phyloP scores from a whole-genome alignment of 306 rosid species.

The Vigna mungo region DNA sequence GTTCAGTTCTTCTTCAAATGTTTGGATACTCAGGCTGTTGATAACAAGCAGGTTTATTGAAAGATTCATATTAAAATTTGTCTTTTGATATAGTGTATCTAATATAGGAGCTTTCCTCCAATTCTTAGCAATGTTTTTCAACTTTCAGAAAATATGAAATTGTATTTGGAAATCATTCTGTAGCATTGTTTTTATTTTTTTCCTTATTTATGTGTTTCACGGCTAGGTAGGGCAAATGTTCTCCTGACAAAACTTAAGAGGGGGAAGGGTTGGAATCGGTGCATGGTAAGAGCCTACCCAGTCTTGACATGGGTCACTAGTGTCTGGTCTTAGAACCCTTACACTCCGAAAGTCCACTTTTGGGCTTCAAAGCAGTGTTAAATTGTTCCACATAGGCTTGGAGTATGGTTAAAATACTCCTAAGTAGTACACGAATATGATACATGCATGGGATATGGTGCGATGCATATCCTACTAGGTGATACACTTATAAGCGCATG shows the following conservation, averaged over 20 bases:
- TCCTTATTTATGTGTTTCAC: neutral
- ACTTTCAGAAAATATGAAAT: neutral
- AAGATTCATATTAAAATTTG: neutral
- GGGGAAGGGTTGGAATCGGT: neutral
- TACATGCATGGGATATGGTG: no score
- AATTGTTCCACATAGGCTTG: neutral
- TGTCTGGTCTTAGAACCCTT: neutral
- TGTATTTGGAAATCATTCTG: slow-evolving; percentile 27
- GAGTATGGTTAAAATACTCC: neutral
- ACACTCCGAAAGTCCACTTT: no score
- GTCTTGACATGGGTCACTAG: neutral
- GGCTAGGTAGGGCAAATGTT: neutral
- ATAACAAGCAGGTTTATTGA: slow-evolving; percentile 83
- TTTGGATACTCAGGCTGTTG: slow-evolving; percentile 74
- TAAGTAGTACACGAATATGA: no score
- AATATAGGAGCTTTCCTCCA: slow-evolving; percentile 20
- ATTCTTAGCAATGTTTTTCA: neutral
- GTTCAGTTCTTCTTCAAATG: slow-evolving; percentile 82
- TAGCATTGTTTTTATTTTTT: neutral
- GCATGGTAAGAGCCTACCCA: no score
- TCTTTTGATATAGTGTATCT: neutral
- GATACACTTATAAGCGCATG: no score
- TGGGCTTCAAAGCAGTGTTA: neutral
- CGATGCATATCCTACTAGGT: no score
- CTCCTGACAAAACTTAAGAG: neutral